Percentiles rank a stretch among this genome's conserved stretches.
These are phyloP conservation scores for Drosera capensis DNA, from an alignment of 148 eudicot species.

Conservation along the genomic window DNA sequence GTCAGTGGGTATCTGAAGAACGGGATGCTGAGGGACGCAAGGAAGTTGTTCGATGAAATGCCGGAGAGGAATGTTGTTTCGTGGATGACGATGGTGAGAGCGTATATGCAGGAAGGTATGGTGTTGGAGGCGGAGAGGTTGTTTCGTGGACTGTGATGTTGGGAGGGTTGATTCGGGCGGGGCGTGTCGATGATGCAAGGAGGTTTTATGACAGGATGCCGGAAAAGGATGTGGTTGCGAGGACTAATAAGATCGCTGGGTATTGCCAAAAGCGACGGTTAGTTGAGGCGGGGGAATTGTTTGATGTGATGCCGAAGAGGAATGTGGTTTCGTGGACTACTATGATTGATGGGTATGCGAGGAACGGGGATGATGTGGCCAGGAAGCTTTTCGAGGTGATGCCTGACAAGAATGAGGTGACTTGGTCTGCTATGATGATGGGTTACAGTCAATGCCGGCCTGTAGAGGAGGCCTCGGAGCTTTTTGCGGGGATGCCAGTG, in stretches of 20 bases:
- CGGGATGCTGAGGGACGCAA: slow-evolving; percentile 24
- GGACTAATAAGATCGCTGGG: slow-evolving; percentile 31
- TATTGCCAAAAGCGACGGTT: slow-evolving; percentile 27
- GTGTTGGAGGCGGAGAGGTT: slow-evolving; percentile 22
- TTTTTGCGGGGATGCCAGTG: slow-evolving; percentile 29
- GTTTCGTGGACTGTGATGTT: slow-evolving; percentile 34
- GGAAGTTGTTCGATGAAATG: slow-evolving; percentile 24
- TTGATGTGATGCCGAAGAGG: slow-evolving; percentile 28
- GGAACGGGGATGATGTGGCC: slow-evolving; percentile 26
- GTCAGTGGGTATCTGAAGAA: slow-evolving; percentile 31
- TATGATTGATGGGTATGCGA: slow-evolving; percentile 25
- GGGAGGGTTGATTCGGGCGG: slow-evolving; percentile 26
- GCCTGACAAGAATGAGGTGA: slow-evolving; percentile 43
- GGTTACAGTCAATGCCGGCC: slow-evolving; percentile 37
- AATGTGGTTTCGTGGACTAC: slow-evolving; percentile 41
- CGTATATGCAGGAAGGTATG: slow-evolving; percentile 26
- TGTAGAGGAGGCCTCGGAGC: slow-evolving; percentile 29
- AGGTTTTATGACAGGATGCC: slow-evolving; percentile 29
- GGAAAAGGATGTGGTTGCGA: slow-evolving; percentile 27
- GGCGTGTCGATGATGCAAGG: slow-evolving; percentile 23
- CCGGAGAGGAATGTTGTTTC: slow-evolving; percentile 30
- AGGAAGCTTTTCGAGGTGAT: slow-evolving; percentile 51
- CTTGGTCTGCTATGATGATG: slow-evolving; percentile 46
- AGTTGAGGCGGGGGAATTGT: slow-evolving; percentile 25
- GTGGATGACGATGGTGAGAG: slow-evolving; percentile 31